Conservation (phyloP, 148 eudicot genomes). For the Spergularia marina region DNA sequence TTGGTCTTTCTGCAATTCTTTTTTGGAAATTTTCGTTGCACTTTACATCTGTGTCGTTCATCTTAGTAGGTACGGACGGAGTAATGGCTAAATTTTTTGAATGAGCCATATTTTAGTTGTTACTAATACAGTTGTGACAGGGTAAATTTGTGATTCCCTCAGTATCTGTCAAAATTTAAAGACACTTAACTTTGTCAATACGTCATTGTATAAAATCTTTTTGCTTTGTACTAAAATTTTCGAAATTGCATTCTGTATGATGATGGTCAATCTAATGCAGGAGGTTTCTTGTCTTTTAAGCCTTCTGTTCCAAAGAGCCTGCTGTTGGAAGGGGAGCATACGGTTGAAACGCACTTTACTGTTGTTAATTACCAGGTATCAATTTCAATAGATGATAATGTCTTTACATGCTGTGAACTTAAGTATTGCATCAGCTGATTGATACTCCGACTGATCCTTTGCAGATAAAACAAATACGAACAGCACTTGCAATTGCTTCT, state of each 20-base stretch:
- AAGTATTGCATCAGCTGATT: conserved; percentile 15
- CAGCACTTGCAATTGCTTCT: conserved; percentile 88
- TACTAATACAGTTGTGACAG: background rate
- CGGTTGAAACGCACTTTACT: conserved; percentile 72
- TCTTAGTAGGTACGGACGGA: background rate
- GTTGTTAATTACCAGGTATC: conserved; percentile 83
- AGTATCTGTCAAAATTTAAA: background rate
- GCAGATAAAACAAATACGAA: conserved; percentile 91
- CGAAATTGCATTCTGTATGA: background rate
- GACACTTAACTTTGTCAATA: background rate
- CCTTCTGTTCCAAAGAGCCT: conserved; percentile 77
- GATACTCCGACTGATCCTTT: conserved; percentile 21
- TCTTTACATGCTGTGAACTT: conserved; percentile 1
- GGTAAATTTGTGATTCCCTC: background rate
- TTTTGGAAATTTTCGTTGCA: background rate
- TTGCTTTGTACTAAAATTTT: background rate
- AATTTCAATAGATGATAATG: conserved; percentile 14
- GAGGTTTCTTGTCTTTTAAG: conserved; percentile 86
- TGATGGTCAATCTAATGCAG: conserved; percentile 41
- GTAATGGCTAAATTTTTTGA: too few relatives aligned
- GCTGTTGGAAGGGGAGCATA: conserved; percentile 78
- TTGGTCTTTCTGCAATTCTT: too few relatives aligned
- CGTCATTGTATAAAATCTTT: background rate
- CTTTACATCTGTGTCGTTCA: background rate
- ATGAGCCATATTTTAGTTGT: background rate